phyloP scores from a whole-genome alignment of 768 basidiomycete species.

The Mycena metata region DNA sequence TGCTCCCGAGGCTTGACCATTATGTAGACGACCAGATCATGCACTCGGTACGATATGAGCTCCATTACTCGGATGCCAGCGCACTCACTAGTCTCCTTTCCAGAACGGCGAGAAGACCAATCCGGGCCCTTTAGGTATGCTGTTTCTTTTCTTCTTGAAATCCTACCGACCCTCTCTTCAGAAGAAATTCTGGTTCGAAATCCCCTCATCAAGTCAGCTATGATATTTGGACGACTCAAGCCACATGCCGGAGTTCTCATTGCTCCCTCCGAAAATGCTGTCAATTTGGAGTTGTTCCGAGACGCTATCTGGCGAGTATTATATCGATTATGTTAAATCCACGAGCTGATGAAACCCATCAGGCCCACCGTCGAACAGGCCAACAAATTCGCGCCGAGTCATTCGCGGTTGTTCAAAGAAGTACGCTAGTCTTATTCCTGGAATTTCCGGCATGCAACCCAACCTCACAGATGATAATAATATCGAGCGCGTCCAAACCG shows the following conservation, averaged over 20 bases:
- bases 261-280: not conserved
- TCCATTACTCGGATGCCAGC: not conserved
- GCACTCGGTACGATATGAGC: conserved; percentile 8
- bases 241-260: conserved; percentile 5
- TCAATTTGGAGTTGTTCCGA: conserved; percentile 28
- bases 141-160: not conserved
- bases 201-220: conserved; percentile 9
- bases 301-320: conserved; percentile 43
- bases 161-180: not conserved
- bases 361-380: conserved; percentile 58
- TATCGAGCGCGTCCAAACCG: conserved; percentile 54
- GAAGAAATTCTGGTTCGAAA: conserved; percentile 14
- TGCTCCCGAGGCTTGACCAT: not conserved
- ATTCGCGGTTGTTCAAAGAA: conserved; percentile 61
- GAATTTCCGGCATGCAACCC: not conserved
- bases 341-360: not conserved
- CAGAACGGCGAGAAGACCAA: conserved; percentile 30
- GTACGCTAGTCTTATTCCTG: conserved; percentile 38
- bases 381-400: conserved; percentile 58
- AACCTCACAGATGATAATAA: conserved; percentile 56
- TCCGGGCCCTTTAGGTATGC: conserved; percentile 11
- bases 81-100: not conserved
- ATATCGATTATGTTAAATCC: not conserved
- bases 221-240: conserved; percentile 6
- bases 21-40: conserved; percentile 22